phyloP scores from a whole-genome alignment of 1,284 basidiomycete species.

The Leccinum fallax region DNA sequence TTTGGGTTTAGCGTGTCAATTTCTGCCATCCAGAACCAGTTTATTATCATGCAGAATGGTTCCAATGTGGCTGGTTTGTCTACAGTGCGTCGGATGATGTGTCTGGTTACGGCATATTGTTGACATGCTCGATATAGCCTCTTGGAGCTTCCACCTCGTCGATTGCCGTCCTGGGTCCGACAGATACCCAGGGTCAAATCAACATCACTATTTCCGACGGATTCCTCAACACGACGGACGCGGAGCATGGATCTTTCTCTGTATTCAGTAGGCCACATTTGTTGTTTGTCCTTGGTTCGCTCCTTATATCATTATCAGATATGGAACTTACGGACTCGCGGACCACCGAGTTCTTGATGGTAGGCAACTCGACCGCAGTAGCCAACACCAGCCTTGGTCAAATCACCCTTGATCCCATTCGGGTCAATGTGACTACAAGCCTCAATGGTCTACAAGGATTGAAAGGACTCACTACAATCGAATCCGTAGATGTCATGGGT shows the following conservation, averaged over 20 bases:
- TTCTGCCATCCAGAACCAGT: conserved; percentile 65
- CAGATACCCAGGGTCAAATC: conserved; percentile 67
- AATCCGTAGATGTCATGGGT: conserved; percentile 69
- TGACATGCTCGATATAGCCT: conserved; percentile 43
- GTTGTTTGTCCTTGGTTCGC: conserved; percentile 1
- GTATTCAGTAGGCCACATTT: conserved; percentile 51
- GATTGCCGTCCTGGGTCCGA: conserved; percentile 51
- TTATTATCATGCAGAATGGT: conserved; percentile 60
- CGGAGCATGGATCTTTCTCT: conserved; percentile 55
- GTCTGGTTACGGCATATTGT: conserved; percentile 2
- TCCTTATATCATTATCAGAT: conserved; percentile 40
- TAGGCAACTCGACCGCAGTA: conserved; percentile 65
- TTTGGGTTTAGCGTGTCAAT: conserved; percentile 79
- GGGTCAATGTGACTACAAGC: conserved; percentile 72
- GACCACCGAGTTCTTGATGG: conserved; percentile 55
- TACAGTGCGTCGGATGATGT: conserved; percentile 45
- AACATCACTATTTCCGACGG: conserved; percentile 66
- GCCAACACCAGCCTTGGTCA: conserved; percentile 70
- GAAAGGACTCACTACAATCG: conserved; percentile 58
- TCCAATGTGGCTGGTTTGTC: conserved; percentile 54
- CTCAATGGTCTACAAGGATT: conserved; percentile 68
- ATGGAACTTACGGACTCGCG: conserved; percentile 51
- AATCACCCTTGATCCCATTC: conserved; percentile 73
- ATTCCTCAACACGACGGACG: conserved; percentile 51
- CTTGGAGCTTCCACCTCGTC: conserved; percentile 60